Percentiles rank a stretch among this genome's conserved stretches.
These are phyloP conservation scores for Claviceps sp. DNA, from an alignment of 2,329 filamentous ascomycete genomes.

Conservation along the genomic window DNA sequence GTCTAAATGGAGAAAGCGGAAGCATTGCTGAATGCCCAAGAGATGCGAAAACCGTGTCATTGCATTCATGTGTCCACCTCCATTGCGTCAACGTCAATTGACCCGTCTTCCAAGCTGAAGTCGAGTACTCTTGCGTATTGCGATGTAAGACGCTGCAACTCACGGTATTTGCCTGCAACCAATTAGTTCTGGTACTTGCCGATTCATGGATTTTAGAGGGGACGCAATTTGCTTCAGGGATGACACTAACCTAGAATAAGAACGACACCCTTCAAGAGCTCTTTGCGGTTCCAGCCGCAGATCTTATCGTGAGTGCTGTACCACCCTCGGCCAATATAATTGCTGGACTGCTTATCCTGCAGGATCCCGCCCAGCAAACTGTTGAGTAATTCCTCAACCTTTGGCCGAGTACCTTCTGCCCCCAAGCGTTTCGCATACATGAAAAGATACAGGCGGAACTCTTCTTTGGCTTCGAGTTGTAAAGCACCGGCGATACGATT, in stretches of 20 bases:
- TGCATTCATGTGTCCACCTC: conserved; percentile 23
- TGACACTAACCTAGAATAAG: conserved; percentile 68
- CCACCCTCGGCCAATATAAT: conserved; percentile 42
- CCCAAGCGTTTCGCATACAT: conserved; percentile 97
- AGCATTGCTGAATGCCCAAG: background rate
- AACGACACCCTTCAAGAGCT: conserved; percentile 80
- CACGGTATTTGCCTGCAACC: conserved; percentile 79
- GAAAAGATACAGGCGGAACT: conserved; percentile 87
- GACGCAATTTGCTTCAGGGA: background rate
- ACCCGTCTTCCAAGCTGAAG: conserved; percentile 36
- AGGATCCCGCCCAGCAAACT: conserved; percentile 62
- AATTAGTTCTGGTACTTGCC: conserved; percentile 12
- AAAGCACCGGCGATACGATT: conserved; percentile 85
- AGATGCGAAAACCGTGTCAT: background rate
- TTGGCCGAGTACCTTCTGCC: conserved; percentile 71
- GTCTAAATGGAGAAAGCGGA: background rate
- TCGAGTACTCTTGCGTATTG: conserved; percentile 81
- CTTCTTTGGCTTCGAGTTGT: conserved; percentile 72
- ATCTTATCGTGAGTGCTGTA: conserved; percentile 55
- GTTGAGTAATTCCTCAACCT: conserved; percentile 85
- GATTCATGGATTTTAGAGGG: background rate
- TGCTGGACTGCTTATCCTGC: conserved; percentile 39
- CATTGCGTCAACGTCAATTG: conserved; percentile 29
- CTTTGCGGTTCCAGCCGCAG: conserved; percentile 82
- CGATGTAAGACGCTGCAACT: conserved; percentile 85